A percentile compares a stretch with the other conserved stretches of the same genome.
These are phyloP conservation scores for Pulveroboletus sp. DNA, from an alignment of 768 basidiomycete species.

Conservation along the genomic window DNA sequence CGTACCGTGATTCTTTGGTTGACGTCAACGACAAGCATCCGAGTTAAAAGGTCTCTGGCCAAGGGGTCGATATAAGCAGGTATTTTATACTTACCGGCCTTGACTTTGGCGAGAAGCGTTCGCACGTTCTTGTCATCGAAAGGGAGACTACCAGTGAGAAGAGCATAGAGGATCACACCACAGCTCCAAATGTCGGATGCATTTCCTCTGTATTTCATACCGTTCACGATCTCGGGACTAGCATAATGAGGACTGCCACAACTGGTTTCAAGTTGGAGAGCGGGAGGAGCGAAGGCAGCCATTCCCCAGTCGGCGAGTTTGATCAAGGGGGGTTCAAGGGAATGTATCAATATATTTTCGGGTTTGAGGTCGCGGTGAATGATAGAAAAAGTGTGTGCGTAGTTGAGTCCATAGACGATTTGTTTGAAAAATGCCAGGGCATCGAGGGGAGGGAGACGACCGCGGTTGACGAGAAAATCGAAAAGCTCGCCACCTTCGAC, in stretches of 20 bases:
- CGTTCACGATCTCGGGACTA: conserved; percentile 93
- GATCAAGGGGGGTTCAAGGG: conserved; percentile 72
- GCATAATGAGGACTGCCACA: conserved; percentile 98
- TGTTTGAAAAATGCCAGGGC: conserved; percentile 94
- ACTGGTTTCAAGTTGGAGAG: conserved; percentile 83
- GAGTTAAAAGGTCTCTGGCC: conserved; percentile 75
- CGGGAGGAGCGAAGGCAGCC: conserved; percentile 90
- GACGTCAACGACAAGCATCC: conserved; percentile 89
- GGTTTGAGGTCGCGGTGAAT: conserved; percentile 98
- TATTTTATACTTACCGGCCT: conserved; percentile 78
- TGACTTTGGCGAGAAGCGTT: conserved; percentile 78
- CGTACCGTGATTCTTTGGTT: conserved; percentile 73
- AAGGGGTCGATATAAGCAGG: conserved; percentile 76
- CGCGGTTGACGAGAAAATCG: conserved; percentile 89
- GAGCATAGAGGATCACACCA: conserved; percentile 87
- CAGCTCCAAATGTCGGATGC: conserved; percentile 97
- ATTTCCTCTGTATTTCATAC: conserved; percentile 81
- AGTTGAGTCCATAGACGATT: conserved; percentile 91
- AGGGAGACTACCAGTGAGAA: conserved; percentile 85
- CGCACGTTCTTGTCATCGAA: conserved; percentile 90
- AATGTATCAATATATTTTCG: conserved; percentile 91
- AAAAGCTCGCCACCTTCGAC: conserved; percentile 96
- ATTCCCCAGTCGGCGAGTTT: conserved; percentile 99
- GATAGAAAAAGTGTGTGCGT: conserved; percentile 96
- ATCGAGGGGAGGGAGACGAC: conserved; percentile 72